Evolutionary conservation across 2,329 filamentous ascomycete genomes (phyloP).

Genomic region (Sporothrix mexicana): DNA sequence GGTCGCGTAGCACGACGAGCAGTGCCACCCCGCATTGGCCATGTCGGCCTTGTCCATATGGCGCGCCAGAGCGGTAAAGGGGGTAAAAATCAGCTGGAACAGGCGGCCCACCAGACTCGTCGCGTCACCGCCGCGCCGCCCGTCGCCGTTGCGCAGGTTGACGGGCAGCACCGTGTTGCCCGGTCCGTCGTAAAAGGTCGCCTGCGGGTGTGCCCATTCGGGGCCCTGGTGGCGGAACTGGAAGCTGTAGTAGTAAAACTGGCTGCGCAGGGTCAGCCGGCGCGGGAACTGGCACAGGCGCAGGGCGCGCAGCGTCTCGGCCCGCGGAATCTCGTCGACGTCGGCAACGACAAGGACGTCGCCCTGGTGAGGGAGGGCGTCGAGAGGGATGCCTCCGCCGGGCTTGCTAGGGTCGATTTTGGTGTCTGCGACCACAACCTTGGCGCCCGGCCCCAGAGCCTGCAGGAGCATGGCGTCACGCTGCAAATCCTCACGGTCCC

Average conservation of each 20-base stretch:
- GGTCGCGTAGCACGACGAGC: slow-evolving; percentile 65
- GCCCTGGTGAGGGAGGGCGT: slow-evolving; percentile 46
- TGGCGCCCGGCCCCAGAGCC: slow-evolving; percentile 49
- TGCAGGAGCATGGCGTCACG: slow-evolving; percentile 63
- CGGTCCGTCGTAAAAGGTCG: slow-evolving; percentile 58
- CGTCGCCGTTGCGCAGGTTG: slow-evolving; percentile 58
- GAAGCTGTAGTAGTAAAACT: slow-evolving; percentile 65
- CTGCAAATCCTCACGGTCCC: slow-evolving; percentile 58
- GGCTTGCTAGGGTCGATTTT: neutral
- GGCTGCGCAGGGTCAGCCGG: slow-evolving; percentile 57
- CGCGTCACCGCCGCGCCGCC: slow-evolving; percentile 40
- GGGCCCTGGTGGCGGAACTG: slow-evolving; percentile 55
- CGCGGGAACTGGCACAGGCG: slow-evolving; percentile 59
- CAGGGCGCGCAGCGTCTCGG: slow-evolving; percentile 55
- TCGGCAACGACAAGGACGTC: slow-evolving; percentile 66
- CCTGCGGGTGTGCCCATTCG: slow-evolving; percentile 65
- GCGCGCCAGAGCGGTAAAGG: slow-evolving; percentile 45
- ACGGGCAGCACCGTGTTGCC: slow-evolving; percentile 58
- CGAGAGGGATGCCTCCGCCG: slow-evolving; percentile 46
- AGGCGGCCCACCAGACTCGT: neutral
- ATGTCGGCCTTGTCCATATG: slow-evolving; percentile 53
- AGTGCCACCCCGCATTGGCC: slow-evolving; percentile 64
- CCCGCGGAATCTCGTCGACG: slow-evolving; percentile 65
- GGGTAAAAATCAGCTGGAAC: neutral
- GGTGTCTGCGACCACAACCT: neutral